These are phyloP conservation scores for Mucor racemosus DNA, from an alignment of 371 early-diverging fungal genomes.

Conservation along the genomic window DNA sequence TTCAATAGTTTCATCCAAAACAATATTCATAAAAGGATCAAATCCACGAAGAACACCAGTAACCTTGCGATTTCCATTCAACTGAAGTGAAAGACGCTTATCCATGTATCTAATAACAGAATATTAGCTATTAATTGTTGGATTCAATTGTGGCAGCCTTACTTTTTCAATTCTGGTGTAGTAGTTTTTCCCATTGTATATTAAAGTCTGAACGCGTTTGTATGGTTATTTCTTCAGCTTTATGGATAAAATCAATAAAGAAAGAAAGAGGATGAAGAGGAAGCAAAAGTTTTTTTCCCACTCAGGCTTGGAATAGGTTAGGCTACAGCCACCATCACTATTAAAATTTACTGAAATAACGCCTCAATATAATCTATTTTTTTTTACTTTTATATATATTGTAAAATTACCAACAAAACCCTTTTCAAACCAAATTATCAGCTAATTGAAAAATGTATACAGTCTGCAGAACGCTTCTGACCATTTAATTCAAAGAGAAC, in stretches of 20 bases:
- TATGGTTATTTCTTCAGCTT: background rate
- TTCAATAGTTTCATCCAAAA: conserved; percentile 94
- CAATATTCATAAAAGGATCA: conserved; percentile 99
- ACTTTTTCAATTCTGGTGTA: conserved; percentile 86
- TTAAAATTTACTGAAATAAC: background rate
- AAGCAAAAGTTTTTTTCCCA: conserved; percentile 6
- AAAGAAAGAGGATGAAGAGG: conserved; percentile 3
- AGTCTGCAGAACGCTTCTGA: no score
- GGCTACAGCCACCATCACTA: background rate
- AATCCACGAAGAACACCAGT: conserved; percentile 95
- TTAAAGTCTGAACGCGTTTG: conserved; percentile 3
- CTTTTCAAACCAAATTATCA: no score
- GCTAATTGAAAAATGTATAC: no score
- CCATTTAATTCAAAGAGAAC: no score
- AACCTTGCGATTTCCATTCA: conserved; percentile 93
- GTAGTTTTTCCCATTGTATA: conserved; percentile 70
- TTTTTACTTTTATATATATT: no score
- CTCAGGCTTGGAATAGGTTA: background rate
- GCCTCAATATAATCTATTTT: no score
- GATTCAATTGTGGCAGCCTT: conserved; percentile 13
- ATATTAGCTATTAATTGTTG: background rate
- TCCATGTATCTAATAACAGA: conserved; percentile 87
- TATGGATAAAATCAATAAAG: background rate
- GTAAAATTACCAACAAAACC: no score
- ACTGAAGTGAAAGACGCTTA: conserved; percentile 87